Evolutionary conservation across 176 grass and related monocot genomes (phyloP).

Genomic region (Triticum dicoccoides): DNA sequence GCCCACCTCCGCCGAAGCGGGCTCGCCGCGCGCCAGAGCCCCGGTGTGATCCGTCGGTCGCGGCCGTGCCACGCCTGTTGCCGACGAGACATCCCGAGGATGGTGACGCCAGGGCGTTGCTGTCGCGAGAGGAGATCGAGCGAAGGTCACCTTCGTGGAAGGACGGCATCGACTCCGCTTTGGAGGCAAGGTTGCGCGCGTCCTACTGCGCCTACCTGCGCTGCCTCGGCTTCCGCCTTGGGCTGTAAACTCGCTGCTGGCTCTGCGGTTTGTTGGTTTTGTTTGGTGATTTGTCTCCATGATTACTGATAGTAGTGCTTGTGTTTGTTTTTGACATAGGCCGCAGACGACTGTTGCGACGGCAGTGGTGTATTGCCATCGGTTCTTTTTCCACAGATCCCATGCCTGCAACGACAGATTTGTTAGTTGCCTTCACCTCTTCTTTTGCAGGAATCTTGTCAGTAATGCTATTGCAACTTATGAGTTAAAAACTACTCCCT

Average conservation of each 20-base stretch:
- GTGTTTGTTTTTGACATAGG: slow-evolving; percentile 28
- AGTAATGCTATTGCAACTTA: neutral
- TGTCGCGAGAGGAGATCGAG: slow-evolving; percentile 67
- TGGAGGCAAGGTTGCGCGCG: slow-evolving; percentile 51
- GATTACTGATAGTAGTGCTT: neutral
- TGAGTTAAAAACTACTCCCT: neutral
- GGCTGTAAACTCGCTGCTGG: slow-evolving; percentile 32
- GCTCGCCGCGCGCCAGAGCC: slow-evolving; percentile 12
- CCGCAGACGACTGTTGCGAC: slow-evolving; percentile 56
- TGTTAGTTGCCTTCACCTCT: slow-evolving; percentile 37
- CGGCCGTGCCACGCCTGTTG: neutral
- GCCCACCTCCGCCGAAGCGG: slow-evolving; percentile 29
- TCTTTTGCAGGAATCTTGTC: neutral
- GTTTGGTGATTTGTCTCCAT: neutral
- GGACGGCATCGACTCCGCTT: slow-evolving; percentile 60
- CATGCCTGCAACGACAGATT: slow-evolving; percentile 71
- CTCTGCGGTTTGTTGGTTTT: neutral
- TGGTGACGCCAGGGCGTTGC: slow-evolving; percentile 1
- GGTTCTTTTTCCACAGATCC: slow-evolving; percentile 63
- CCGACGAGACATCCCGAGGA: neutral
- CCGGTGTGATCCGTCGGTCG: neutral
- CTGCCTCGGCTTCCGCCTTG: slow-evolving; percentile 48
- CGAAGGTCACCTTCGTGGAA: slow-evolving; percentile 56
- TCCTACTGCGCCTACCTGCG: slow-evolving; percentile 67
- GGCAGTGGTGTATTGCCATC: slow-evolving; percentile 61